Conservation (phyloP, 768 basidiomycete species). For the Suillus hirtellus region DNA sequence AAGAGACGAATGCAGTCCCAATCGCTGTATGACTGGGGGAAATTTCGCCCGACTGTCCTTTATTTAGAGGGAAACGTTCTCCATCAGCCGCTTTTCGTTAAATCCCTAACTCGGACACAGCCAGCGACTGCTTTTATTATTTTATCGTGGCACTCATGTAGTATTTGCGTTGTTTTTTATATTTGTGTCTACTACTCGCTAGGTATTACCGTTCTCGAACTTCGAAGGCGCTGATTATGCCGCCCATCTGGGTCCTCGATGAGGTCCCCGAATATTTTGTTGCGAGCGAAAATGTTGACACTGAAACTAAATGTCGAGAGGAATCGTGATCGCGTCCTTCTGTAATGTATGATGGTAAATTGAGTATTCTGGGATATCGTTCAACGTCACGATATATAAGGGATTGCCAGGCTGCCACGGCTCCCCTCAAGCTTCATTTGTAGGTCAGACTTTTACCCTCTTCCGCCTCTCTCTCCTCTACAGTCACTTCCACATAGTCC, state of each 20-base stretch:
- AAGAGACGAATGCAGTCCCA: conserved; percentile 50
- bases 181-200: neutral
- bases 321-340: neutral
- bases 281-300: neutral
- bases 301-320: neutral
- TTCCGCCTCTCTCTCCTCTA: neutral
- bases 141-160: conserved; percentile 4
- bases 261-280: neutral
- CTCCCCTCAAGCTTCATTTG: neutral
- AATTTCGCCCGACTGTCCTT: neutral
- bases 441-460: neutral
- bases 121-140: conserved; percentile 6
- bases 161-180: conserved; percentile 10
- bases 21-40: conserved; percentile 31
- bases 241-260: too few species aligned
- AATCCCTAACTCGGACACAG: conserved; percentile 4
- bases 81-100: neutral
- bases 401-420: neutral
- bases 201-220: too few species aligned
- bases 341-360: neutral
- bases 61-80: neutral
- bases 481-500: neutral
- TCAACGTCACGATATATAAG: neutral
- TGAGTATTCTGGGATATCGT: neutral
- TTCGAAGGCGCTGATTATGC: too few species aligned